Base-by-base conservation (phyloP, 129 eudicot species). In the Centaurea solstitialis region DNA sequence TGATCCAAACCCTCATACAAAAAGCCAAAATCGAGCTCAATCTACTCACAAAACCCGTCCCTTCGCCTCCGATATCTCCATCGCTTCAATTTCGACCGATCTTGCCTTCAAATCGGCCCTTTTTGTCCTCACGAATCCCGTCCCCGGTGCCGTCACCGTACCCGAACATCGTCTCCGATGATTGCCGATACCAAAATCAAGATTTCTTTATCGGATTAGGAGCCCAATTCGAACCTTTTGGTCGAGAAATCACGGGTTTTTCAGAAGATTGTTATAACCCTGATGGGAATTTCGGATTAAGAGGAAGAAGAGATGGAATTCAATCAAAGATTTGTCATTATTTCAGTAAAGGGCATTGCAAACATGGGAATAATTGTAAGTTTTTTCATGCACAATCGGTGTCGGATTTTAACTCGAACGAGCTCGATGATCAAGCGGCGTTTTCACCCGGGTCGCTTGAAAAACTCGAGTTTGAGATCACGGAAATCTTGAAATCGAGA, bases 271-370 rank as follows among this genome's bases (percentile, higher is more conserved):
- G 76, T 73, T 84, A 80, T 30, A 79, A 68, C 45, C 77, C 80
- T 0, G 91, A 74, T 67, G 66, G 75, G 22, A 74, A 39, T 73
- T 24, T 73, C 47, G 65, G 87, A 38, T 15, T 75, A 45, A 80
- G 87, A 68, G 85, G 91, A 71, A 68, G 78, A 62, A 79, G 87
- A 21, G 83, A 76, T 12, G 81, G 76, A 33, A 81, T 71, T 4
- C 85, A 84, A 1, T 74, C 65, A 10, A 93, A 93, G 86, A 65
- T 82, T 65, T 93, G 98, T 67, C 98, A 88, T 76, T 93, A 93
- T 76, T 93, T 88, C 84, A 88, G 64, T 67, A 90, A 82, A 87
- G 98, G 98, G 68, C 82, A 81, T 40, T 93, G 98, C 72, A 93
- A 87, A 88, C 95, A 90, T 81, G 96, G 96, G 9, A 86, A 71